These are phyloP conservation scores for Macrolepiota albuminosa DNA, from an alignment of 768 basidiomycete species.

Conservation along the genomic window DNA sequence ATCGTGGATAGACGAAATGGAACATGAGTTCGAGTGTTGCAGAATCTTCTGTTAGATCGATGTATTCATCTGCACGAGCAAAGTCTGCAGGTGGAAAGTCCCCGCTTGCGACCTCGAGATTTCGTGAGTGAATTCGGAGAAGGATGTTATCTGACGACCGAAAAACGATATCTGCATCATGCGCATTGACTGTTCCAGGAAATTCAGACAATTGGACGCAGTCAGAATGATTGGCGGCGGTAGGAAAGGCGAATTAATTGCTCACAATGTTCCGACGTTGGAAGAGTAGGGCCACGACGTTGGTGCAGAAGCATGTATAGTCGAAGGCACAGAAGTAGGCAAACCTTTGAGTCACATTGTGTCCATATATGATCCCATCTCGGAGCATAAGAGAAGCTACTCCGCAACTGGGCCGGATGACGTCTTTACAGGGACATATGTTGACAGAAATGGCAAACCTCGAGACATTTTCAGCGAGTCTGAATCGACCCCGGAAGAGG, in stretches of 20 bases:
- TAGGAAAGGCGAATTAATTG: neutral
- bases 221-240: neutral
- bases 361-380: neutral
- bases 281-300: neutral
- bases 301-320: neutral
- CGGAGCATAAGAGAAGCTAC: neutral
- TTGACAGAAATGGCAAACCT: neutral
- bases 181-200: slow-evolving; percentile 3
- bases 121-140: slow-evolving; percentile 15
- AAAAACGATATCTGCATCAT: slow-evolving; percentile 13
- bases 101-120: slow-evolving; percentile 11
- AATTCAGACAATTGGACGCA: neutral
- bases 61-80: neutral
- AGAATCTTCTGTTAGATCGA: slow-evolving; percentile 13
- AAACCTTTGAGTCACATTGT: neutral
- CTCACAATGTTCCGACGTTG: neutral
- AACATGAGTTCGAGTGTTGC: slow-evolving; percentile 15
- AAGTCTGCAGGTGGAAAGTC: slow-evolving; percentile 12
- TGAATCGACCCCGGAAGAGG: neutral
- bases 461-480: neutral
- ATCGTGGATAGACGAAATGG: slow-evolving; percentile 15
- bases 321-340: too few species aligned
- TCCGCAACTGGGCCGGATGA: neutral
- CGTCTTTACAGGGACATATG: neutral
- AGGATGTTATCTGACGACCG: slow-evolving; percentile 10